Evolutionary conservation across 2,329 filamentous ascomycete species (phyloP), one percentile per base, ranked within the genome.

Genomic region (Claviceps digitariae): DNA sequence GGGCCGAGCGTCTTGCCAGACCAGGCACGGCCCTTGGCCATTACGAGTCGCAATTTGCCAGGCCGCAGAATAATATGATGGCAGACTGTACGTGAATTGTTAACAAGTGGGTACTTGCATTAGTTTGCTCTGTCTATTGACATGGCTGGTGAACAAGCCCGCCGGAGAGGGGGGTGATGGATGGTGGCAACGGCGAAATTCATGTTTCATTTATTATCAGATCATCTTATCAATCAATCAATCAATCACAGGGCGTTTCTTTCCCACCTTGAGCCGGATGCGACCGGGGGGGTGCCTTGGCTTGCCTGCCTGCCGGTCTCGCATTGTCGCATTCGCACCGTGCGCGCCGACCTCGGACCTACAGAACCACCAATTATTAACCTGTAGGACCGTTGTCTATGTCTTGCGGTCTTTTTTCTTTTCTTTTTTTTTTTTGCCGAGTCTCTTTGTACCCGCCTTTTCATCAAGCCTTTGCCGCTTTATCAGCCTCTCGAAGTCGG

Each of bases 221-320:
- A 55, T 55, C 51, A 55, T 55, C 54, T 55, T 55, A 55, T 55
- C 54, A 55, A 55, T 55, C 54, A 34, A 20, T 27, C 44, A 12
- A n/a, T n/a, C n/a, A 31, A n/a, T 20, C 15, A 15, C 41, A 44
- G 20, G 40, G 40, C 40, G 8, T 34, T 7, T 17, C 6, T 17
- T 8, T 38, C 12, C 34, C 34, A 36, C 34, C 13, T 36, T 36
- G 13, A 29, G 38, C n/a, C 9, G 40, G 40, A 43, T 43, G 40
- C 20, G 40, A 23, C 40, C 40, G n/a, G n/a, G n/a, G n/a, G 36
- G 36, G 1, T 38, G 36, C 17, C 10, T 34, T n/a, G n/a, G 36
- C 3, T 15, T 17, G 36, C 36, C 36, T 36, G 34, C 9, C 36
- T 38, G 17, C 15, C 12, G 9, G 34, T 36, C 10, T 13, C 34